Conservation (phyloP, 345 rosid species). For the Eutrema japonicum region DNA sequence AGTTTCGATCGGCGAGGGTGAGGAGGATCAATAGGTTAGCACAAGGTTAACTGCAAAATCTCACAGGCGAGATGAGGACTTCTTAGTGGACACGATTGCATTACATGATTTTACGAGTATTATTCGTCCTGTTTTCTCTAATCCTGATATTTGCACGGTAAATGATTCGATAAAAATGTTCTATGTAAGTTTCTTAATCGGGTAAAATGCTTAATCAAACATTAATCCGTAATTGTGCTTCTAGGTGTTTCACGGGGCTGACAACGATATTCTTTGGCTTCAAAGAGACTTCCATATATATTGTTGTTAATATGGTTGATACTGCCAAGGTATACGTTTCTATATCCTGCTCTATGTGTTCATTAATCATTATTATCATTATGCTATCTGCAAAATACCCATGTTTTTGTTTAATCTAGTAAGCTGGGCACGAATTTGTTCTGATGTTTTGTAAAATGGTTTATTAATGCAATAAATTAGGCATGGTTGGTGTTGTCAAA, state of each 20-base stretch:
- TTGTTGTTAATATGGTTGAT: slow-evolving; percentile 88
- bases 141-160: no score
- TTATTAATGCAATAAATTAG: slow-evolving; percentile 49
- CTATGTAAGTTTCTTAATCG: no score
- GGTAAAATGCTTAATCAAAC: no score
- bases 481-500: slow-evolving; percentile 85
- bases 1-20: no score
- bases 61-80: slow-evolving; percentile 65
- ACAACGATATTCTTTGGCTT: slow-evolving; percentile 93
- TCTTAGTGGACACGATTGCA: slow-evolving; percentile 76
- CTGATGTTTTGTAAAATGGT: neutral
- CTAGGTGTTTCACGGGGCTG: slow-evolving; percentile 96
- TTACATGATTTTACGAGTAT: slow-evolving; percentile 76
- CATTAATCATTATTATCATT: no score
- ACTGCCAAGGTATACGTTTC: slow-evolving; percentile 72
- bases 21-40: no score
- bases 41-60: no score
- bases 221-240: neutral
- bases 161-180: no score
- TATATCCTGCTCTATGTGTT: no score
- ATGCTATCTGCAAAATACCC: no score
- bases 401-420: no score
- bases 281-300: slow-evolving; percentile 95
- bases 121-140: slow-evolving; percentile 69
- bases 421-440: no score